Evolutionary conservation across 192 early-diverging fungal genomes (phyloP).

Genomic region (Entrophospora sp.): DNA sequence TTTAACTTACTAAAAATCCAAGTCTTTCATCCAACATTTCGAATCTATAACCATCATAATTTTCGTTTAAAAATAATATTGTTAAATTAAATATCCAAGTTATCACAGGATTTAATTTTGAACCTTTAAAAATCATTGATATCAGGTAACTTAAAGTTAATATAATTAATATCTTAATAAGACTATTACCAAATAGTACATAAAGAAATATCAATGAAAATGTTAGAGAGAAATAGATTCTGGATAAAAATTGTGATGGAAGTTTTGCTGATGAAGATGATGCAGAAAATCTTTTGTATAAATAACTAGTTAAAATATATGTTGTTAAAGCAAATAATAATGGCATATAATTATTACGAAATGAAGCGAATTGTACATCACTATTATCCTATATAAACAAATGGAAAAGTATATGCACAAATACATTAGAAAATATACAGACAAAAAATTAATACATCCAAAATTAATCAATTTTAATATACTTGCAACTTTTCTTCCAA

Average conservation of each 20-base stretch:
- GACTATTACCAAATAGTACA: slow-evolving; percentile 63
- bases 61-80: slow-evolving; percentile 74
- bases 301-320: slow-evolving; percentile 42
- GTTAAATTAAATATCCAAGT: slow-evolving; percentile 79
- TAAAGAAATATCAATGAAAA: slow-evolving; percentile 55
- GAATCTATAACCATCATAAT: slow-evolving; percentile 67
- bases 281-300: slow-evolving; percentile 27
- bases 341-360: slow-evolving; percentile 54
- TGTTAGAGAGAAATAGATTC: slow-evolving; percentile 45
- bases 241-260: slow-evolving; percentile 25
- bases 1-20: slow-evolving; percentile 53
- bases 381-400: slow-evolving; percentile 76
- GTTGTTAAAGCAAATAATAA: slow-evolving; percentile 37
- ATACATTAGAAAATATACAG: not conserved
- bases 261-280: slow-evolving; percentile 26
- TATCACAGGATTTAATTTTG: slow-evolving; percentile 47
- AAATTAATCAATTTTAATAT: not conserved
- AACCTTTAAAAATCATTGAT: slow-evolving; percentile 41
- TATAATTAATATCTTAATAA: slow-evolving; percentile 67
- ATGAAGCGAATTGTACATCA: slow-evolving; percentile 59
- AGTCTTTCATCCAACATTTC: slow-evolving; percentile 35
- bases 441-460: not conserved
- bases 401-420: no score
- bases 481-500: slow-evolving; percentile 52
- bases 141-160: slow-evolving; percentile 58